Evolutionary conservation across 176 grass and related monocot genomes (phyloP), one percentile per base, ranked within the genome.

Genomic region (Cenchrus purpureus): DNA sequence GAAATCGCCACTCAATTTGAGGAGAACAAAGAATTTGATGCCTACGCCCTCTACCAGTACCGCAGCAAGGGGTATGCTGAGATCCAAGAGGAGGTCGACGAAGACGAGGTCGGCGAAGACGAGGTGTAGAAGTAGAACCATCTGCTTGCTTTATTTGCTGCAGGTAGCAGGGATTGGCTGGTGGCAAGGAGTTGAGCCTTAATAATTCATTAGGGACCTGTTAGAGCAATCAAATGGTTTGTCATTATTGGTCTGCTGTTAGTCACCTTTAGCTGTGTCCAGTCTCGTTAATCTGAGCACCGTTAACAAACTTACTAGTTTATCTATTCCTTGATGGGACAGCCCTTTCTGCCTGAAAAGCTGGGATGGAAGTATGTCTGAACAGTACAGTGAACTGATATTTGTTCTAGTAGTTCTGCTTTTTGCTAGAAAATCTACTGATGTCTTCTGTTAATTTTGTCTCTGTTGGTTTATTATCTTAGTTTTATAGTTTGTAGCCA

Each of bases 301-400:
- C 19, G 5, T 59, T 45, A 53, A 45, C 2, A 68, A 68, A 67
- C 1, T 12, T 46, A 12, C 16, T 49, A 25, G 3, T 65, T 46
- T 56, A 55, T 77, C 34, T 55, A 63, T 73, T 79, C 72, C 65
- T 10, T 88, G 10, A 57, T 82, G 52, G 68, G 56, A 58, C 28
- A 2, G 58, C 8, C 25, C 25, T 25, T 25, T 25, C 25, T 16
- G 6, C 4, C 43, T 44, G 43, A 6, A 6, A 4, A 45, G 25
- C 12, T 76, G 11, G 43, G 12, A 66, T 50, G 52, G 58, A 59
- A 76, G 3, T 68, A 4, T 77, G 14, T 82, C 25, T 43, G 63
- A 70, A 40, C 11, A 69, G 37, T 13, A 83, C 2, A 57, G 22
- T 7, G 31, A 61, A 80, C n/a, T 84, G 70, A 34, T 66, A 40